These are phyloP conservation scores for Teratosphaeria nubilosa DNA, from an alignment of 2,329 filamentous ascomycete species.

Conservation along the genomic window DNA sequence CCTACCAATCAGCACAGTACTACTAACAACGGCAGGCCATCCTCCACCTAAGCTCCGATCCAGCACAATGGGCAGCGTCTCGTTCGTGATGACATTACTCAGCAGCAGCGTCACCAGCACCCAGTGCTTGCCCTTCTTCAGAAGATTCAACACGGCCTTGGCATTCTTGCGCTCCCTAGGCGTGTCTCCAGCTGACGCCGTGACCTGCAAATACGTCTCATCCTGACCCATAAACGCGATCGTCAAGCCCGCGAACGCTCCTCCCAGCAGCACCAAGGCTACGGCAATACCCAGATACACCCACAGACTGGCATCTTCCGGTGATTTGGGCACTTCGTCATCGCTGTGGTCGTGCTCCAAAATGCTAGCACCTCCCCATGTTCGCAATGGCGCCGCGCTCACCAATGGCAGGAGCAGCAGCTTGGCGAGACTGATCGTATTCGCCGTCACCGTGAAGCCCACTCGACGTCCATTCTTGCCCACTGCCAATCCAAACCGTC, in stretches of 20 bases:
- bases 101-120: conserved; percentile 87
- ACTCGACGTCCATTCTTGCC: conserved; percentile 1
- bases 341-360: conserved; percentile 8
- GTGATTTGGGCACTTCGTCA: conserved; percentile 18
- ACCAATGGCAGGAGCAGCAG: conserved; percentile 12
- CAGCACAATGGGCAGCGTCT: conserved; percentile 87
- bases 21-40: conserved; percentile 85
- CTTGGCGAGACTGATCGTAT: conserved; percentile 11
- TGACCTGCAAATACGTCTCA: conserved; percentile 93
- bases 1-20: conserved; percentile 86
- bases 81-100: conserved; percentile 96
- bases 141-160: conserved; percentile 63
- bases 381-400: conserved; percentile 12
- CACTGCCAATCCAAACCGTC: neutral
- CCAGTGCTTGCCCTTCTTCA: conserved; percentile 93
- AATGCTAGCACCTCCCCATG: conserved; percentile 1
- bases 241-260: conserved; percentile 89
- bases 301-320: conserved; percentile 58
- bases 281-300: conserved; percentile 70
- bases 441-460: conserved; percentile 11
- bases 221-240: conserved; percentile 78
- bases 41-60: conserved; percentile 90
- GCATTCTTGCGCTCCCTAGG: conserved; percentile 74
- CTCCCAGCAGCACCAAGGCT: conserved; percentile 73
- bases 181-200: conserved; percentile 73